Conservation (phyloP, 1,139 yeast species). For the Petasospora fabianii region DNA sequence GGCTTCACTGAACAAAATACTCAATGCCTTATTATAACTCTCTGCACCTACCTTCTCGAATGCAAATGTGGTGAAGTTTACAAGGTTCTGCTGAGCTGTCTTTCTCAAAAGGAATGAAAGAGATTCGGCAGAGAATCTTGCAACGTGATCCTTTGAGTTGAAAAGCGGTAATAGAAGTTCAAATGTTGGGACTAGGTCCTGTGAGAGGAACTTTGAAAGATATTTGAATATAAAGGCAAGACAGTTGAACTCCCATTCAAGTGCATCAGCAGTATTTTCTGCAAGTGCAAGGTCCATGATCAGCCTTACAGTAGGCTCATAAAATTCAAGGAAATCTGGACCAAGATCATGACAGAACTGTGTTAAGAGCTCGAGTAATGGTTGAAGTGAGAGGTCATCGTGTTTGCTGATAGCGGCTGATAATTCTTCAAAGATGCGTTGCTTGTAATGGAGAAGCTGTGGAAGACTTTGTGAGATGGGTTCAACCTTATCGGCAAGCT, state of each 20-base stretch:
- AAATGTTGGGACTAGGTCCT: constrained; percentile 68
- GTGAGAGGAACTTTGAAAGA: constrained; percentile 57
- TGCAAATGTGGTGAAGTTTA: constrained; percentile 45
- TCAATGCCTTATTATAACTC: constrained; percentile 53
- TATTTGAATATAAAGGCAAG: constrained; percentile 89
- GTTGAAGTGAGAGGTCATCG: constrained; percentile 74
- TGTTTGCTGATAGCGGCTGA: constrained; percentile 46
- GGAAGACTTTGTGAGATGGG: constrained; percentile 67
- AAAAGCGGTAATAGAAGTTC: constrained; percentile 62
- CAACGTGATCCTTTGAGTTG: constrained; percentile 58
- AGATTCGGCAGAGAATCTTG: constrained; percentile 89
- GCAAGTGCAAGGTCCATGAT: constrained; percentile 51
- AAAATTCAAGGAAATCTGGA: constrained; percentile 74
- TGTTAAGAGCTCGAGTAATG: constrained; percentile 73
- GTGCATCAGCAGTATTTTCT: constrained; percentile 56
- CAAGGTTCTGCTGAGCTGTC: constrained; percentile 48
- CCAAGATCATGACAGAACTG: constrained; percentile 93
- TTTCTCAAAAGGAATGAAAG: constrained; percentile 79
- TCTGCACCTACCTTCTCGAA: constrained; percentile 43
- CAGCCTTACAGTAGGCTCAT: constrained; percentile 47
- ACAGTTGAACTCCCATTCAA: constrained; percentile 83
- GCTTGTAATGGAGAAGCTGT: constrained; percentile 71
- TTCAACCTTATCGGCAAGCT: constrained; percentile 55
- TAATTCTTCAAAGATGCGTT: constrained; percentile 54
- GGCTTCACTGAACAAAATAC: constrained; percentile 67